Evolutionary conservation across 306 rosid genomes (phyloP), one percentile per base, ranked within the genome.

Genomic region (Prunus davidiana): DNA sequence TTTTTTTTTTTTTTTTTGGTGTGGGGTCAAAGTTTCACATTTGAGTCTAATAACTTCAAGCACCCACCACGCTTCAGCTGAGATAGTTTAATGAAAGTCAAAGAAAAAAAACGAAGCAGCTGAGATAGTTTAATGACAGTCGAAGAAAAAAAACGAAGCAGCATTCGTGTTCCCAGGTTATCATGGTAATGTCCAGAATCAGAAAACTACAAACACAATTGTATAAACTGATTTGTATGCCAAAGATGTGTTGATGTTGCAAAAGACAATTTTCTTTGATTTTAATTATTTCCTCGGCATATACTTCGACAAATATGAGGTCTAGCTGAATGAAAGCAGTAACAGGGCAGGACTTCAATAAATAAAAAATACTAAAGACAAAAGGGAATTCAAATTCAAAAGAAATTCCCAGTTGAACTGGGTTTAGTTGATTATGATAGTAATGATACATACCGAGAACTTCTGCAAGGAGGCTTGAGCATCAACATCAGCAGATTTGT

Each of bases 391-490:
- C 14, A 12, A 69, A 58, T 57, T 70, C 19, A 71, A 55, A 54
- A 30, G 6, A 11, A 8, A 60, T 28, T 18, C 27, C 34, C 30
- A 16, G n/a, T 32, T 28, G 47, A 70, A 50, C 22, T 28, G 62
- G 16, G 28, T 28, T 16, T 27, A 27, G 41, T 10, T 24, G 27
- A 58, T 45, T 58, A 46, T 15, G 24, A 50, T 49, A 10, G 51
- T 43, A 57, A 71, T 64, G 78, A 72, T 30, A 76, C 90, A 20
- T 88, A 94, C 98, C 13, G 97, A 90, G 69, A 94, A 94, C 81
- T 94, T 91, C 57, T 91, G 88, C 90, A 94, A 84, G 41, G 97
- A 79, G 76, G 67, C 93, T 50, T 88, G 91, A 57, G 93, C 82
- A 0, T 91, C 96, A 25, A 71, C 64, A 61, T 94, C 91, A 47